These are phyloP conservation scores for Apophysomyces variabilis DNA, from an alignment of 371 early-diverging fungal genomes.

Conservation along the genomic window DNA sequence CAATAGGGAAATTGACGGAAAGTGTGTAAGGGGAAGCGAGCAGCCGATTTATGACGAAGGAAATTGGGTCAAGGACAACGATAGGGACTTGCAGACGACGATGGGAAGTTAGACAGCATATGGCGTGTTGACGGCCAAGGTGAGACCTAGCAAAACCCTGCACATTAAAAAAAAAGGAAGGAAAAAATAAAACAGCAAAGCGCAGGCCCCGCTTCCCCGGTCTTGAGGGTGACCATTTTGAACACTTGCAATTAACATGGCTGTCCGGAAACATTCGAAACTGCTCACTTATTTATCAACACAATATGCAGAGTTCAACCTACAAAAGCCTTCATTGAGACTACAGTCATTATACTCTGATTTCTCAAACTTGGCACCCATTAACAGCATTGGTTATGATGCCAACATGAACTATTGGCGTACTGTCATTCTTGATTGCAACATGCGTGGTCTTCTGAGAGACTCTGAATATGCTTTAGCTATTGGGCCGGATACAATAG, in stretches of 20 bases:
- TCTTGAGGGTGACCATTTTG: too few species aligned
- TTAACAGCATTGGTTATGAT: slow-evolving; percentile 25
- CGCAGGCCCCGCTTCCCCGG: too few species aligned
- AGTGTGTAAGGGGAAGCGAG: background rate
- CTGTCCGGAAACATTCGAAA: slow-evolving; percentile 2
- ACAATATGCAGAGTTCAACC: slow-evolving; percentile 25
- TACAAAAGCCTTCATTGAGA: slow-evolving; percentile 16
- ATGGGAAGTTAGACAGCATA: background rate
- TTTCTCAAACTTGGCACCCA: slow-evolving; percentile 20
- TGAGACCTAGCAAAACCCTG: background rate
- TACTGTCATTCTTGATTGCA: slow-evolving; percentile 29
- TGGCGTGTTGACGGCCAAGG: background rate
- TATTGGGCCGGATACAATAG: slow-evolving; percentile 12
- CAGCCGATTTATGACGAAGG: background rate
- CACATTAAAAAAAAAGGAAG: background rate
- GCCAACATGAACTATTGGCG: slow-evolving; percentile 31
- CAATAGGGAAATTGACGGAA: background rate
- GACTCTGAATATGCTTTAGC: slow-evolving; percentile 13
- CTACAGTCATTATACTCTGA: slow-evolving; percentile 25
- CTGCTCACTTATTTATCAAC: slow-evolving; percentile 15
- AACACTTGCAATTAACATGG: background rate
- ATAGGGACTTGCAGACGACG: background rate
- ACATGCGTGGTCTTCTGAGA: slow-evolving; percentile 22
- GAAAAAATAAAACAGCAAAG: background rate
- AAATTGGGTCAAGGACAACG: background rate